Base-by-base conservation (phyloP, 2,329 filamentous ascomycete species). In the Lachnellula hyalina region DNA sequence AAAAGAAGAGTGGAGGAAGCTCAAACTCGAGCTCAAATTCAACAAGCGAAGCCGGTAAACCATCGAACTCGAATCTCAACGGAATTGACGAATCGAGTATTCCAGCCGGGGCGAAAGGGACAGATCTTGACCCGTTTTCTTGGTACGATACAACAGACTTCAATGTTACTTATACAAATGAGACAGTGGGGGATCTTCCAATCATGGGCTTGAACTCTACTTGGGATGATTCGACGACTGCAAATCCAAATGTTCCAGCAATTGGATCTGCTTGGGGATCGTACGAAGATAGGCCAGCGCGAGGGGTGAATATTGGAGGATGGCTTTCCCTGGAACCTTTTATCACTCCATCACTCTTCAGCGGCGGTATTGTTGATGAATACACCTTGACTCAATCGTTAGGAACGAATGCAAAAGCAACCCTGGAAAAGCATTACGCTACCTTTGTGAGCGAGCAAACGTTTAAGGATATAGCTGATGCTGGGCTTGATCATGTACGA, bases 311-410 rank as follows among this genome's bases (percentile, higher is more conserved):
- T 65, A 70, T 97, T 1, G 94, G 94, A 49, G 94, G 94, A 12
- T 99, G 94, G 94, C 81, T 99, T 1, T 89, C 87, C 2, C 75
- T 99, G 12, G 94, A 99, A 67, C 94, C 94, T 0, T 96, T 96
- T 70, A 97, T 99, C 68, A 93, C 90, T 4, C 94, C 94, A 0
- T 96, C 92, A 0, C 79, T 96, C 25, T 99, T 99, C 73, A 74
- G 83, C 58, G 90, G 87, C 40, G 75, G 83, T 5, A 82, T 97
- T 42, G 79, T 97, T 17, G 94, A 99, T 67, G 94, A 99, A 71
- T 97, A 83, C 72, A 96, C 89, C 0, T 77, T 97, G 23, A 84
- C 83, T 57, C 72, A 77, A 45, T 80, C 87, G 61, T 80, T 97
- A 1, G 93, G 90, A 0, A 68, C 80, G 0, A 75, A 82, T 4